Conservation (phyloP, 345 rosid species). For the Boechera stricta region DNA sequence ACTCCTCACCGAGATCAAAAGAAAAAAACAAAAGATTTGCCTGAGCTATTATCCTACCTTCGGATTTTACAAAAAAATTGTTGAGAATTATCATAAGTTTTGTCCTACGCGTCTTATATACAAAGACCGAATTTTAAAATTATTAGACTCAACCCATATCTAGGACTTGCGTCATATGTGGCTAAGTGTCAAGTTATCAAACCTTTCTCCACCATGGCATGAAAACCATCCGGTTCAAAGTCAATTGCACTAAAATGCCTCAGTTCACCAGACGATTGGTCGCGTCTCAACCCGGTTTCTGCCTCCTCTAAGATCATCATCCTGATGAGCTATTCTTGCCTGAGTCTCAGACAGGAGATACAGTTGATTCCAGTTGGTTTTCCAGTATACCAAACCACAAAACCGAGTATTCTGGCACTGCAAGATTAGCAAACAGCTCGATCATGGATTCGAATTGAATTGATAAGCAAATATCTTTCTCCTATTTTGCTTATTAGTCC, state of each 20-base stretch:
- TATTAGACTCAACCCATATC: slow-evolving; percentile 33
- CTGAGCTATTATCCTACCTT: slow-evolving; percentile 30
- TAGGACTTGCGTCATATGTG: slow-evolving; percentile 26
- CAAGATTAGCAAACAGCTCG: slow-evolving; percentile 32
- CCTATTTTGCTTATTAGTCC: slow-evolving; percentile 32
- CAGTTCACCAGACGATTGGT: slow-evolving; percentile 4
- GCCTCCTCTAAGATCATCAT: slow-evolving; percentile 17
- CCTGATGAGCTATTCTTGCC: slow-evolving; percentile 14
- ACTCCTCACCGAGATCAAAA: slow-evolving; percentile 5
- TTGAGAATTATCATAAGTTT: slow-evolving; percentile 30
- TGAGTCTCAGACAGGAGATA: neutral
- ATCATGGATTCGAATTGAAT: slow-evolving; percentile 2
- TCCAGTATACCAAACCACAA: slow-evolving; percentile 1
- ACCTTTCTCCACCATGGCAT: slow-evolving; percentile 28
- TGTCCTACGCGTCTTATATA: slow-evolving; percentile 35
- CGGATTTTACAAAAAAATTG: slow-evolving; percentile 36
- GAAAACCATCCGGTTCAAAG: slow-evolving; percentile 31
- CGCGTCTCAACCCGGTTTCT: neutral
- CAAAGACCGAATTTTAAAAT: slow-evolving; percentile 8
- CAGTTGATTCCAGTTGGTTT: slow-evolving; percentile 19
- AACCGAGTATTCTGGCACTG: slow-evolving; percentile 17
- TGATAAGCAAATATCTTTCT: slow-evolving; percentile 30
- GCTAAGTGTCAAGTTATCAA: slow-evolving; percentile 10
- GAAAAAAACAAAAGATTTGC: slow-evolving; percentile 5
- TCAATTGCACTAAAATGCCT: slow-evolving; percentile 12